Conservation (phyloP, 2,329 filamentous ascomycete species). For the Curvularia verruculosa region DNA sequence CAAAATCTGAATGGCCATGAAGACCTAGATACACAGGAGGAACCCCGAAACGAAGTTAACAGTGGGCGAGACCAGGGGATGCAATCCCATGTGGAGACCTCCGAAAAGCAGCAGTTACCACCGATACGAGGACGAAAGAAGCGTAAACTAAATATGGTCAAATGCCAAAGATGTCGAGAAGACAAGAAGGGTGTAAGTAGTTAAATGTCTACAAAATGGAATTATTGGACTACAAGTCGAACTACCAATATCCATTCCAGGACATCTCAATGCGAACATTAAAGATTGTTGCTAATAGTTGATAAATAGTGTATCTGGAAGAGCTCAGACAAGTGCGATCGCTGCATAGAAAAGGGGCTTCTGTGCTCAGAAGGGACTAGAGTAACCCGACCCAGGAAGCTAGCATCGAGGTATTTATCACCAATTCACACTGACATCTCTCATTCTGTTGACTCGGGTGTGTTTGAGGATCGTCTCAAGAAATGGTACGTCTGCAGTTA, state of each 20-base stretch:
- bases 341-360: slow-evolving; percentile 5
- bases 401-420: neutral
- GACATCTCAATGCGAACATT: neutral
- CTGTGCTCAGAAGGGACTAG: slow-evolving; percentile 7
- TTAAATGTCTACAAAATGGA: neutral
- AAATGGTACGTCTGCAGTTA: neutral
- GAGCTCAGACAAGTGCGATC: neutral
- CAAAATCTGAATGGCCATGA: neutral
- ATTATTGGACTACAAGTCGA: neutral
- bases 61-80: neutral
- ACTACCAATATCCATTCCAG: neutral
- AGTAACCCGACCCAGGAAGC: neutral
- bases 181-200: slow-evolving; percentile 1
- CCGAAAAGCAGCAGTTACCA: neutral
- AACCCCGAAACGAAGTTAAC: neutral
- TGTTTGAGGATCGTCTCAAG: neutral
- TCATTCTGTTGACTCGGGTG: too few relatives aligned
- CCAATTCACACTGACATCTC: neutral
- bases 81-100: too few relatives aligned
- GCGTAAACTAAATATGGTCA: neutral
- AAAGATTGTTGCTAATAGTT: neutral
- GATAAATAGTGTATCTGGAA: neutral
- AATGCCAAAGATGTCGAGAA: neutral
- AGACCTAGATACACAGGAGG: neutral
- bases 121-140: neutral